These are phyloP conservation scores for Pseudocercospora pini-densiflorae DNA, from an alignment of 2,329 filamentous ascomycete genomes.

Conservation along the genomic window DNA sequence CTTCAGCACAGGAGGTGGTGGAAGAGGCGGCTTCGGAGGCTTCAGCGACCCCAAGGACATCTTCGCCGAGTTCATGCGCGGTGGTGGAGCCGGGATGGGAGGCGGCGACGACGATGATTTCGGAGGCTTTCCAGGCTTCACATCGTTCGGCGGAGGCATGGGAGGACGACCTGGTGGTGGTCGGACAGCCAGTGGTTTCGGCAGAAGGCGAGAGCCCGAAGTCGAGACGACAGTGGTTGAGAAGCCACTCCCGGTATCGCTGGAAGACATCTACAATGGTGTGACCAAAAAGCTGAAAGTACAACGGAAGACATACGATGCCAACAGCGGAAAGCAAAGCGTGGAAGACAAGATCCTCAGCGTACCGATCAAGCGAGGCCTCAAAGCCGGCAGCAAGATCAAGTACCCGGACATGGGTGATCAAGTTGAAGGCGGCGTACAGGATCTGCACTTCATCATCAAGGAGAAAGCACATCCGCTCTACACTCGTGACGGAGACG, in stretches of 20 bases:
- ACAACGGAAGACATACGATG: slow-evolving; percentile 92
- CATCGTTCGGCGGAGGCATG: slow-evolving; percentile 48
- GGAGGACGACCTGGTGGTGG: slow-evolving; percentile 48
- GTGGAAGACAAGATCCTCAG: slow-evolving; percentile 89
- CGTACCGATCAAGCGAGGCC: slow-evolving; percentile 91
- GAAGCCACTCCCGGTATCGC: slow-evolving; percentile 74
- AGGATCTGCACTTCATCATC: slow-evolving; percentile 93
- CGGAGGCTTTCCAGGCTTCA: slow-evolving; percentile 49
- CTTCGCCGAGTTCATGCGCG: slow-evolving; percentile 81
- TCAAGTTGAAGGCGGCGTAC: slow-evolving; percentile 92
- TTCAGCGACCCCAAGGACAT: slow-evolving; percentile 85
- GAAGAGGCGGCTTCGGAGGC: slow-evolving; percentile 66
- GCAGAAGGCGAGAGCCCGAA: slow-evolving; percentile 57
- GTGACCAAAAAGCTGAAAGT: slow-evolving; percentile 98
- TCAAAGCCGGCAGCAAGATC: slow-evolving; percentile 98
- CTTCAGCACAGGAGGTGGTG: slow-evolving; percentile 63
- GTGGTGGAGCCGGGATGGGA: slow-evolving; percentile 55
- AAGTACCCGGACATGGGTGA: slow-evolving; percentile 98
- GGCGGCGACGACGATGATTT: slow-evolving; percentile 61
- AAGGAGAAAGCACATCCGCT: slow-evolving; percentile 91
- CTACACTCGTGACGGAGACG: slow-evolving; percentile 86
- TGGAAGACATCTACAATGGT: slow-evolving; percentile 89
- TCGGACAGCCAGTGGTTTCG: slow-evolving; percentile 43
- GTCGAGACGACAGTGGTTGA: slow-evolving; percentile 92
- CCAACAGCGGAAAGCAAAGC: slow-evolving; percentile 76